A percentile compares a stretch with the other conserved stretches of the same genome.
Evolutionary conservation across 352 stramenopile species (phyloP).

Genomic region (Aphanomyces cochlioides): DNA sequence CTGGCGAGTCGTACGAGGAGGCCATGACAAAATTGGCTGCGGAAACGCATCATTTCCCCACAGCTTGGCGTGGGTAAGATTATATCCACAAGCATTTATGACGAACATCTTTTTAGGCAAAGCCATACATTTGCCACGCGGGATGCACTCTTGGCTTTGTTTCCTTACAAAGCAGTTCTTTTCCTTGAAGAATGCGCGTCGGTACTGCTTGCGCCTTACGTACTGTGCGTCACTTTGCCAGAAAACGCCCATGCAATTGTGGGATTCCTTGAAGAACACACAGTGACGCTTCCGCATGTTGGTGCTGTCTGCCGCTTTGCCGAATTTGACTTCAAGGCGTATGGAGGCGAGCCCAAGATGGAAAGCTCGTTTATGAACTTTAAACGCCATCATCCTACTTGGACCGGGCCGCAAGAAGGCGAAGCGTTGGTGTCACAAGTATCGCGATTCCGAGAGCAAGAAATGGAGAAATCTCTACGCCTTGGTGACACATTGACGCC

Average conservation of each 20-base stretch:
- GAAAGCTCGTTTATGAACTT: conserved; percentile 98
- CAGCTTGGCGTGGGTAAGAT: conserved; percentile 72
- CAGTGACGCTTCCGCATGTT: conserved; percentile 87
- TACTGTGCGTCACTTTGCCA: conserved; percentile 94
- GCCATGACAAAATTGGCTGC: conserved; percentile 78
- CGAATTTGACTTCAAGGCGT: conserved; percentile 97
- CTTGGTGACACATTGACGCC: conserved; percentile 52
- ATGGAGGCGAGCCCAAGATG: conserved; percentile 93
- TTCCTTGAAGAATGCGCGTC: conserved; percentile 92
- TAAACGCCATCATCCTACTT: conserved; percentile 87
- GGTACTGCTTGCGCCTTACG: conserved; percentile 93
- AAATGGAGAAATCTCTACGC: conserved; percentile 84
- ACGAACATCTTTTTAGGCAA: conserved; percentile 37
- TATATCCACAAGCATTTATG: background rate
- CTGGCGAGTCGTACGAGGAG: conserved; percentile 78
- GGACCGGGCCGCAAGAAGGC: conserved; percentile 70
- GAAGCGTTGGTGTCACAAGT: conserved; percentile 67
- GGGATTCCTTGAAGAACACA: conserved; percentile 92
- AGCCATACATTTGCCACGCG: conserved; percentile 85
- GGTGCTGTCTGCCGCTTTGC: conserved; percentile 93
- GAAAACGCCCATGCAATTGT: conserved; percentile 86
- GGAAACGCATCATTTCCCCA: conserved; percentile 96
- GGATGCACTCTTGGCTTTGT: conserved; percentile 86
- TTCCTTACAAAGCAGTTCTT: conserved; percentile 93
- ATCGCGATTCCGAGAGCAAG: conserved; percentile 68